These are phyloP conservation scores for Paramecium biaurelia DNA, from an alignment of 73 alveolate genomes.

Conservation along the genomic window DNA sequence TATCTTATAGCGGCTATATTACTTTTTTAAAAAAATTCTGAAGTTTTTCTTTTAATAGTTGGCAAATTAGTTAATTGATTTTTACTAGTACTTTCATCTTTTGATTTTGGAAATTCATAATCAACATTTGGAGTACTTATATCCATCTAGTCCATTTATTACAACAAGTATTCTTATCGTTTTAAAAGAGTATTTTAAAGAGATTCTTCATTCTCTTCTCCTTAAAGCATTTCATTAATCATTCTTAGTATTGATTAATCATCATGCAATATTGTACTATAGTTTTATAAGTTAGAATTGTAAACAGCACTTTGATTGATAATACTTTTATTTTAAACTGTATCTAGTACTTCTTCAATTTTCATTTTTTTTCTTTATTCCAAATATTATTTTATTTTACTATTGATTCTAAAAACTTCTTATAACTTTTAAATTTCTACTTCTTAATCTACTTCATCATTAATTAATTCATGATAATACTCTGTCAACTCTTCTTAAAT, in stretches of 20 bases:
- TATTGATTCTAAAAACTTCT: not conserved
- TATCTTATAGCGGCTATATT: slow-evolving; percentile 23
- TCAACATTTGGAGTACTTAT: not conserved
- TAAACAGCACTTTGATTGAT: not conserved
- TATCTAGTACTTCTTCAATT: not conserved
- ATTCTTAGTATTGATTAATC: slow-evolving; percentile 13
- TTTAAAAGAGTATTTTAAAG: not conserved
- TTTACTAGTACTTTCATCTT: not conserved
- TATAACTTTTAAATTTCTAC: not conserved
- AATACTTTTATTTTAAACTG: not conserved
- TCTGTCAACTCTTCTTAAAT: not conserved
- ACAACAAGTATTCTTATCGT: not conserved
- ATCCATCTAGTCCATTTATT: not conserved
- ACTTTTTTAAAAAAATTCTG: not conserved
- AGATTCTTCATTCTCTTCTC: not conserved
- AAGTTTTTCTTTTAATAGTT: not conserved
- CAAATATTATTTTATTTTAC: not conserved
- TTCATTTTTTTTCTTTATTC: not conserved
- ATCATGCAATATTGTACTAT: slow-evolving; percentile 37
- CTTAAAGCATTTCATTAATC: slow-evolving; percentile 28
- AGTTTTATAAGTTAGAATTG: not conserved
- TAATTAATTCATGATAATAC: slow-evolving; percentile 26
- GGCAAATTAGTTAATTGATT: not conserved
- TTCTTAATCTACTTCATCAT: slow-evolving; percentile 9
- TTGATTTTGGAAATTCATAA: not conserved